Conservation (phyloP, 768 basidiomycete species). For the Floccularia luteovirens region DNA sequence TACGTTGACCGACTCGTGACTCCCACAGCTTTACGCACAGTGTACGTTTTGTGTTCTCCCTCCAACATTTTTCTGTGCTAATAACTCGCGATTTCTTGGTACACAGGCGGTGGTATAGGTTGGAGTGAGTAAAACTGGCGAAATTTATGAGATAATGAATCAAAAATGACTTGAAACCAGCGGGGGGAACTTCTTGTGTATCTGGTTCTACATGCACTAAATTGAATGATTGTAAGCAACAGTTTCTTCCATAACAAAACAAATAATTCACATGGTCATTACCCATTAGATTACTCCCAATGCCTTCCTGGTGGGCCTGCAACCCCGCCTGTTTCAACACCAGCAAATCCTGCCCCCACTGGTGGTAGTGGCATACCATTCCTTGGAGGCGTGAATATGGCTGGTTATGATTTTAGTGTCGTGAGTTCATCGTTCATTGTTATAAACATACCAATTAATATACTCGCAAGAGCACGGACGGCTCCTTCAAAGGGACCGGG, state of each 20-base stretch:
- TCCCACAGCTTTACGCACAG: not conserved
- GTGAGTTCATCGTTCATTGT: conserved; percentile 14
- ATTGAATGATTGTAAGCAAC: conserved; percentile 21
- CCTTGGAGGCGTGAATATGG: conserved; percentile 41
- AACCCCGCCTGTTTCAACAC: conserved; percentile 12
- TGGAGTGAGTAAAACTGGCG: conserved; percentile 13
- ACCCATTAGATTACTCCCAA: conserved; percentile 22
- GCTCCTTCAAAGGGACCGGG: conserved; percentile 32
- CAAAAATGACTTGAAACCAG: conserved; percentile 4
- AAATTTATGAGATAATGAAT: not conserved
- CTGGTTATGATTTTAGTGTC: conserved; percentile 38
- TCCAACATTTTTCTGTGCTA: not conserved
- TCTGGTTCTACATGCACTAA: conserved; percentile 23
- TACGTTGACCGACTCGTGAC: not conserved
- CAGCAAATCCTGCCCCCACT: conserved; percentile 9
- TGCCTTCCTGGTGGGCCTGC: conserved; percentile 22
- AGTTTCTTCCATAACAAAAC: not conserved
- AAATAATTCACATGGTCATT: conserved; percentile 1
- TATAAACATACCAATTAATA: conserved; percentile 1
- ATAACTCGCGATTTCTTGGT: not conserved
- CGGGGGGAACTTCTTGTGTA: conserved; percentile 27
- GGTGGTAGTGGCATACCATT: conserved; percentile 19
- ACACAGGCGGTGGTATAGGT: conserved; percentile 16
- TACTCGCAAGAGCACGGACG: conserved; percentile 27
- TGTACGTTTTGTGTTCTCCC: not conserved